Percentiles rank a stretch among this genome's conserved stretches.
Evolutionary conservation across 2,329 filamentous ascomycete species (phyloP).

Genomic region (Alternaria viburni): DNA sequence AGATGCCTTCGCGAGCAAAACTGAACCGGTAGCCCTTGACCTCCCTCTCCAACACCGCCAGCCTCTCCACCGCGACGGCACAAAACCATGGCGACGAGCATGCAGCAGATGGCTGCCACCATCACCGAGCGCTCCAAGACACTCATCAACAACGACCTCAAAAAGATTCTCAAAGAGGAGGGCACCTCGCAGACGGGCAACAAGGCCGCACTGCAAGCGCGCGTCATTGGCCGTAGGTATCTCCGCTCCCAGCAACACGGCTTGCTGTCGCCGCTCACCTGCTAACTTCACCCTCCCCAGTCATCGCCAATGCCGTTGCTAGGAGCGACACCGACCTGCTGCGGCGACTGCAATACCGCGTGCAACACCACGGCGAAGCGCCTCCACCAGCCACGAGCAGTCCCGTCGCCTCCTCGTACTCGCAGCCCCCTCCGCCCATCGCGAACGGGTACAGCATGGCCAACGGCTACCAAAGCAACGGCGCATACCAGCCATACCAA

Average conservation of each 20-base stretch:
- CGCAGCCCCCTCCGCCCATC: conserved; percentile 22
- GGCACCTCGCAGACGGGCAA: conserved; percentile 75
- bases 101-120: conserved; percentile 49
- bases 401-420: conserved; percentile 23
- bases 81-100: conserved; percentile 42
- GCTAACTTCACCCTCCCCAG: conserved; percentile 42
- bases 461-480: conserved; percentile 25
- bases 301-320: conserved; percentile 45
- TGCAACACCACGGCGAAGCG: conserved; percentile 49
- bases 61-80: conserved; percentile 8
- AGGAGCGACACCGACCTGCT: conserved; percentile 45
- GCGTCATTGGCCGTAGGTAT: conserved; percentile 78
- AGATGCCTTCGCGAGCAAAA: conserved; percentile 17
- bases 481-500: conserved; percentile 19
- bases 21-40: conserved; percentile 21
- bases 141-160: conserved; percentile 71
- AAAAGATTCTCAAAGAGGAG: conserved; percentile 76
- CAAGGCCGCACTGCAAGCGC: conserved; percentile 80
- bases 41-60: conserved; percentile 4
- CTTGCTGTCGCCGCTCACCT: conserved; percentile 3
- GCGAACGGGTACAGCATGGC: conserved; percentile 30
- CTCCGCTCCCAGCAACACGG: conserved; percentile 7
- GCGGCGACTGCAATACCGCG: conserved; percentile 49
- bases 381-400: conserved; percentile 35
- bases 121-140: conserved; percentile 58